Evolutionary conservation across 768 basidiomycete genomes (phyloP).

Genomic region (Mrakia gelida): DNA sequence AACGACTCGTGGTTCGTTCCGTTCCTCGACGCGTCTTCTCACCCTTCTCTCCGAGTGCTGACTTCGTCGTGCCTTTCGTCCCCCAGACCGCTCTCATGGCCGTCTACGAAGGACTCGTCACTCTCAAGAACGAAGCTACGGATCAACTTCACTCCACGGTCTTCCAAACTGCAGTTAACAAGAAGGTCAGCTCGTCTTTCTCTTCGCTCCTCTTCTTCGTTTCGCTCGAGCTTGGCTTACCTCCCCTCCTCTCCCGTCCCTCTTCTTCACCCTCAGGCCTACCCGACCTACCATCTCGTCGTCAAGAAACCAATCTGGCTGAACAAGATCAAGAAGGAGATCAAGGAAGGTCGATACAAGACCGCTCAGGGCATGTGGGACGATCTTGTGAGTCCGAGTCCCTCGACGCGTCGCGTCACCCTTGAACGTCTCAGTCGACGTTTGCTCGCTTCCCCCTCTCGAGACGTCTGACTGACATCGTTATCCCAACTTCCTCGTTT

Average conservation of each 20-base stretch:
- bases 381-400: constrained; percentile 19
- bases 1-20: not conserved
- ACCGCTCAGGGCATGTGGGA: constrained; percentile 19
- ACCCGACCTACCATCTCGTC: constrained; percentile 87
- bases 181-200: constrained; percentile 42
- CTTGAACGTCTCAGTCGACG: no score
- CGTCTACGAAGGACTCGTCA: constrained; percentile 39
- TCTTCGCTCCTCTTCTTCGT: not conserved
- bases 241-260: constrained; percentile 32
- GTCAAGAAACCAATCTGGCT: constrained; percentile 85
- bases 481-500: constrained; percentile 50
- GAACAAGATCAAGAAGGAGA: constrained; percentile 69
- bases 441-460: not conserved
- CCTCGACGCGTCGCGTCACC: not conserved
- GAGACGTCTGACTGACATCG: no score
- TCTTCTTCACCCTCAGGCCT: constrained; percentile 54
- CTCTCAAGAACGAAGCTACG: constrained; percentile 34
- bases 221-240: not conserved
- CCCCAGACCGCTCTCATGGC: constrained; percentile 36
- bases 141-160: constrained; percentile 40
- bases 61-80: not conserved
- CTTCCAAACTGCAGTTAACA: constrained; percentile 43
- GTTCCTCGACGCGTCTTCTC: no score
- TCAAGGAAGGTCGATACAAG: constrained; percentile 37
- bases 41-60: constrained; percentile 25